A percentile compares a stretch with the other conserved stretches of the same genome.
Conservation (phyloP, 2,329 filamentous ascomycete species). For the Beauveria scarabaeidicola region DNA sequence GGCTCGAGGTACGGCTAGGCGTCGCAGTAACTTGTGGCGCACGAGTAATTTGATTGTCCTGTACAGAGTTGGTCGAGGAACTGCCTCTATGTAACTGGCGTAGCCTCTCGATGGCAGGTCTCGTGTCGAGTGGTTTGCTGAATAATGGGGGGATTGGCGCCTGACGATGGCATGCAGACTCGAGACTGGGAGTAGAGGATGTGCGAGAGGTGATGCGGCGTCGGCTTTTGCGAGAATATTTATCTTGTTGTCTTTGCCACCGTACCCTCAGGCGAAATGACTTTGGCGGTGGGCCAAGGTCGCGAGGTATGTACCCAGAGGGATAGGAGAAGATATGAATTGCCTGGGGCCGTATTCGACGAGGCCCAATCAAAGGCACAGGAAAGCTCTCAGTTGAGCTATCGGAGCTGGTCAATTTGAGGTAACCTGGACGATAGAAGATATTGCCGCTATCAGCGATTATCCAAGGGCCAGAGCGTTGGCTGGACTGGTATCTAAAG, state of each 20-base stretch:
- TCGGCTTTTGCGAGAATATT: not conserved
- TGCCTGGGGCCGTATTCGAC: conserved; percentile 31
- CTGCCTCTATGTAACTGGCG: not conserved
- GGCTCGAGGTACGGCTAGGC: not conserved
- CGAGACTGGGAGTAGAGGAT: not conserved
- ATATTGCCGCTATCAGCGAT: conserved; percentile 20
- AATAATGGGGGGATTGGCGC: not conserved
- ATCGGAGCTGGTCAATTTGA: conserved; percentile 5
- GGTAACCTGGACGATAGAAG: conserved; percentile 21
- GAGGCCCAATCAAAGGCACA: conserved; percentile 30
- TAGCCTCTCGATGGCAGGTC: not conserved
- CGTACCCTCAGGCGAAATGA: conserved; percentile 16
- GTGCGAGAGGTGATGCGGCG: not conserved
- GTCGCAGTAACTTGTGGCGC: not conserved
- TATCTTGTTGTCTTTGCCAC: not conserved
- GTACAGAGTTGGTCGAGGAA: not conserved
- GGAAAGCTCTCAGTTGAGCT: conserved; percentile 19
- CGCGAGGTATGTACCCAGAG: conserved; percentile 35
- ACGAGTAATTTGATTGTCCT: not conserved
- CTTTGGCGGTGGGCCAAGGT: conserved; percentile 31
- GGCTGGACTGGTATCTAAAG: not conserved
- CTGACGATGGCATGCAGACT: conserved; percentile 1
- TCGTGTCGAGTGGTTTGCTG: not conserved
- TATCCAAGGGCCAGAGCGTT: conserved; percentile 14
- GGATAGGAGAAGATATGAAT: conserved; percentile 36